Evolutionary conservation across 805 yeast genomes (phyloP), one percentile per base, ranked within the genome.

Genomic region (Debaryomyces prosopidis): DNA sequence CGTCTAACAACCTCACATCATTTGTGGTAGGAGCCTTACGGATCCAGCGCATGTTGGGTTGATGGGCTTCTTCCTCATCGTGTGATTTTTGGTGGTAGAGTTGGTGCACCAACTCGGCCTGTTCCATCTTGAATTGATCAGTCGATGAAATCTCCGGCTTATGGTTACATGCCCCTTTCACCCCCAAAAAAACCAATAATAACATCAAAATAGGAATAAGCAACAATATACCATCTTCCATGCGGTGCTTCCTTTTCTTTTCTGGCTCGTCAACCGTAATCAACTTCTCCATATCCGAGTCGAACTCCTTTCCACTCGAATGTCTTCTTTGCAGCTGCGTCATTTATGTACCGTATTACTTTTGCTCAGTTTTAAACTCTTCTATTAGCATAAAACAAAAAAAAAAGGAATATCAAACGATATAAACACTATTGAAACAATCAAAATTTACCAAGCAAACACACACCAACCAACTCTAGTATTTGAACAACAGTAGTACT

Each of bases 1-100:
- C 39, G 36, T 45, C 45, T 18, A 41, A 40, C 20, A 45, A 31
- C 12, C 23, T 27, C 19, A 39, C 41, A 16, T 45, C 48, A 9
- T 32, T 18, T 7, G 36, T 33, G 23, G 32, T 38, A 15, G 27
- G 18, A 3, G 34, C 34, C 20, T 20, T 20, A n/a, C 28, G 26
- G 32, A 23, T 23, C 33, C 26, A 23, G 19, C 23, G 14, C 41
- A 19, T 20, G 12, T 9, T 3, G 12, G 14, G 16, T 14, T 3
- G 8, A 14, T 14, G 6, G 6, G 33, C 12, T 14, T 6, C 12
- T 5, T 30, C 33, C 12, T n/a, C 30, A 3, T 23, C 26, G 6
- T 23, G 26, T 23, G 26, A 2, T 23, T 23, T 23, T 23, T 23
- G 26, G 5, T 23, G 3, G 33, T 27, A 14, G n/a, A 23, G 14